Evolutionary conservation across 257 asterid species (phyloP), one percentile per base, ranked within the genome.

Genomic region (Lithospermum erythrorhizon): DNA sequence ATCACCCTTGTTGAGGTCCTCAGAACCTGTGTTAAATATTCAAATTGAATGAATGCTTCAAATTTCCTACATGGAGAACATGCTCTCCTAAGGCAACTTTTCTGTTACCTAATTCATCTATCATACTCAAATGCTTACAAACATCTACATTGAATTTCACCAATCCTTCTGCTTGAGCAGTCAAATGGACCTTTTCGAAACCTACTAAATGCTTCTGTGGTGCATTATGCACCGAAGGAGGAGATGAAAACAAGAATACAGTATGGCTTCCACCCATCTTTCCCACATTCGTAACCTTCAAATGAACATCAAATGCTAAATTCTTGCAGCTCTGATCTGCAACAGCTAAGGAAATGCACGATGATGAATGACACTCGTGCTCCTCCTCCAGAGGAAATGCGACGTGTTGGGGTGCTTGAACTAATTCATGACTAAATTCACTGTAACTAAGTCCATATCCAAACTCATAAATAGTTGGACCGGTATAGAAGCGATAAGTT

Each of bases 391-490:
- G 67, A 14, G 81, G 79, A 27, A 79, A 27, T 1, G 68, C 35
- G 32, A 82, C 75, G 6, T 55, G 19, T 57, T 37, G 57, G 0
- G 89, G 89, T 0, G 80, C 75, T 53, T n/a, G 58, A 19, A 69
- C 70, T 10, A 78, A 45, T 57, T 57, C 21, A 45, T 85, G 87
- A 5, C 19, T 66, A 68, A 78, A 82, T 19, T 24, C 21, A 24
- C 95, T 61, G 94, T 84, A 89, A 84, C 95, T 89, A 19, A 89
- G 83, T 21, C 97, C 95, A 53, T 78, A 68, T 6, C 97, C 95
- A 16, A 84, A 89, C 62, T 78, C 80, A 18, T 78, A 89, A 58
- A 89, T 86, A 62, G 74, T 84, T 30, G 75, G 70, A 16, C 97
- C 95, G 0, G 61, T 75, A 80, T 89, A 86, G 73, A 89, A 89